Conservation (phyloP, 768 basidiomycete genomes). For the Tricholoma saponaceum region DNA sequence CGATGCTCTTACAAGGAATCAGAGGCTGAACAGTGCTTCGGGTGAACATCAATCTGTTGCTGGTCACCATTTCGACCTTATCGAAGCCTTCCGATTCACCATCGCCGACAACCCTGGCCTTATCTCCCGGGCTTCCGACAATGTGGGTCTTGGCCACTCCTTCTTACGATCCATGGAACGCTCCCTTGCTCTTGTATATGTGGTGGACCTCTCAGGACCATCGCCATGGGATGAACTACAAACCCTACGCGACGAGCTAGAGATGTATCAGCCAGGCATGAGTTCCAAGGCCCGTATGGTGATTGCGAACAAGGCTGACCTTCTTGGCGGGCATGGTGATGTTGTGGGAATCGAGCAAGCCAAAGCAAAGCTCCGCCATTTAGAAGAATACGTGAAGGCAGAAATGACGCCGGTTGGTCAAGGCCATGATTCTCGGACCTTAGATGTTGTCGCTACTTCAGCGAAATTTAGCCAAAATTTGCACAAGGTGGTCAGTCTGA, state of each 20-base stretch:
- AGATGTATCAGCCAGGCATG: constrained; percentile 77
- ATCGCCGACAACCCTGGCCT: constrained; percentile 97
- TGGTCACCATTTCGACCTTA: constrained; percentile 53
- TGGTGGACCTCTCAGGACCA: constrained; percentile 78
- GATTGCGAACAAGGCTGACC: constrained; percentile 93
- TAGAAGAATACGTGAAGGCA: constrained; percentile 53
- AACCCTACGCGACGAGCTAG: constrained; percentile 76
- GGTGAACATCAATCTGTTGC: constrained; percentile 13
- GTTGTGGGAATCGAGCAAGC: constrained; percentile 48
- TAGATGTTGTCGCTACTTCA: constrained; percentile 79
- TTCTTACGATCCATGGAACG: constrained; percentile 94
- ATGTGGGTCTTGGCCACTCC: constrained; percentile 90
- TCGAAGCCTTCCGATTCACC: constrained; percentile 85
- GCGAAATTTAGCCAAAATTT: constrained; percentile 87
- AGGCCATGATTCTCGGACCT: constrained; percentile 17
- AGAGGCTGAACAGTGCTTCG: constrained; percentile 21
- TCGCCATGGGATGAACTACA: constrained; percentile 76
- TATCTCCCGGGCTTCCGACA: constrained; percentile 77
- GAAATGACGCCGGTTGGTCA: constrained; percentile 34
- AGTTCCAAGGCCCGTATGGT: constrained; percentile 75
- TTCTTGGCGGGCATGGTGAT: constrained; percentile 54
- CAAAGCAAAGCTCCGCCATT: constrained; percentile 46
- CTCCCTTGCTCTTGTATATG: constrained; percentile 84
- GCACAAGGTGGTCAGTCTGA: constrained; percentile 57
- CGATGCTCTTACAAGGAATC: constrained; percentile 47